These are phyloP conservation scores for Cerrena zonata DNA, from an alignment of 1,284 basidiomycete species.

Conservation along the genomic window DNA sequence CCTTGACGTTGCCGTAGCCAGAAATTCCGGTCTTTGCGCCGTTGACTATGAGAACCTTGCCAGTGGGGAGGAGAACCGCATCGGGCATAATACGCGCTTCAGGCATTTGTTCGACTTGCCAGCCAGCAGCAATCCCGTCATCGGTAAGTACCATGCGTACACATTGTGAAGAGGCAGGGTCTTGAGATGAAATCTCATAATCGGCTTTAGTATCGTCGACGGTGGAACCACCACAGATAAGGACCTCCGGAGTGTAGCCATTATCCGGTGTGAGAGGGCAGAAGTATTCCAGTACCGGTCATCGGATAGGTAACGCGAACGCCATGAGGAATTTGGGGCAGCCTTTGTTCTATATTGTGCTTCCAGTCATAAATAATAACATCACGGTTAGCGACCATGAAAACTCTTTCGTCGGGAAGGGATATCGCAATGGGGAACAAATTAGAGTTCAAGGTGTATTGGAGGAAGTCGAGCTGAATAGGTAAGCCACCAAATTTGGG, in stretches of 20 bases:
- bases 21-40: conserved; percentile 72
- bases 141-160: conserved; percentile 61
- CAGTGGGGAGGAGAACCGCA: conserved; percentile 77
- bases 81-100: conserved; percentile 72
- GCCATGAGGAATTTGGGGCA: conserved; percentile 72
- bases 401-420: conserved; percentile 69
- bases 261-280: conserved; percentile 64
- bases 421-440: conserved; percentile 73
- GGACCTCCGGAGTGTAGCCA: conserved; percentile 61
- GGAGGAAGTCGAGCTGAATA: conserved; percentile 57
- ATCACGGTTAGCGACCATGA: conserved; percentile 75
- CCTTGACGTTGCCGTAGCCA: conserved; percentile 76
- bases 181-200: conserved; percentile 62
- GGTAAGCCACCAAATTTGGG: conserved; percentile 68
- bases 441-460: conserved; percentile 72
- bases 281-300: conserved; percentile 64
- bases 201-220: conserved; percentile 57
- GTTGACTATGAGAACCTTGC: conserved; percentile 71
- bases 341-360: conserved; percentile 53
- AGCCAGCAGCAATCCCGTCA: conserved; percentile 62
- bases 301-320: conserved; percentile 81
- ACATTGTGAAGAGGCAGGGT: conserved; percentile 69
- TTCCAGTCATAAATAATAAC: conserved; percentile 78
- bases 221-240: conserved; percentile 74
- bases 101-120: conserved; percentile 73